Conservation (phyloP, 768 basidiomycete species). For the Lactifluus pinguis region DNA sequence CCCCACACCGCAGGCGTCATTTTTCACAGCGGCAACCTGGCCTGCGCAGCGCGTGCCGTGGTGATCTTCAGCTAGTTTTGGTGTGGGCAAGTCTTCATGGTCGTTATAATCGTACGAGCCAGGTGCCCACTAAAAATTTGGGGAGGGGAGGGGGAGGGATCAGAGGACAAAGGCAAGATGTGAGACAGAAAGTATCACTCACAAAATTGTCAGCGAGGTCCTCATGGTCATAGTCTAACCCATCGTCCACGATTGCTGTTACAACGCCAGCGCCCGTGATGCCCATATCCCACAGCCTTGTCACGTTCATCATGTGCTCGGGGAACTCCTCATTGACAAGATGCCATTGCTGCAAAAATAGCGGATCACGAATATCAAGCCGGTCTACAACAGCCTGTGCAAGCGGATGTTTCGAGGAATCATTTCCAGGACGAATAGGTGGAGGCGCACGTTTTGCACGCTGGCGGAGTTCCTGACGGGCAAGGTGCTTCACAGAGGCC, state of each 20-base stretch:
- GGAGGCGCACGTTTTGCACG: constrained; percentile 71
- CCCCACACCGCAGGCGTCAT: constrained; percentile 89
- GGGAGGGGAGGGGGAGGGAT: no score
- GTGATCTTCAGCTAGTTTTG: constrained; percentile 82
- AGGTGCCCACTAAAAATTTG: constrained; percentile 56
- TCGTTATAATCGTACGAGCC: constrained; percentile 97
- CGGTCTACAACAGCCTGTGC: constrained; percentile 40
- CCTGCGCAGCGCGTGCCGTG: constrained; percentile 98
- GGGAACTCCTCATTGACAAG: constrained; percentile 79
- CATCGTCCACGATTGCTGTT: constrained; percentile 89
- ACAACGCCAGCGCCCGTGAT: constrained; percentile 82
- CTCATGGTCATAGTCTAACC: constrained; percentile 79
- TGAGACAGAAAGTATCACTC: constrained; percentile 27
- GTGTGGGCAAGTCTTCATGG: constrained; percentile 78
- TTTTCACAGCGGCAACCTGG: constrained; percentile 88
- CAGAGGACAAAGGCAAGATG: background rate
- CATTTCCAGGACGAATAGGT: constrained; percentile 31
- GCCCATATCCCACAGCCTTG: constrained; percentile 84
- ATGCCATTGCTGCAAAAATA: constrained; percentile 88
- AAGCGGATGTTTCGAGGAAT: constrained; percentile 29
- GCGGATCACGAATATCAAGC: constrained; percentile 71
- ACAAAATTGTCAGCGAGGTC: constrained; percentile 93
- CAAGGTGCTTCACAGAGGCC: constrained; percentile 50
- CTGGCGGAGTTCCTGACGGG: constrained; percentile 55
- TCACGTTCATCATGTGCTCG: constrained; percentile 87